These are phyloP conservation scores for Penicillium vulpinum DNA, from an alignment of 2,329 filamentous ascomycete species.

Conservation along the genomic window DNA sequence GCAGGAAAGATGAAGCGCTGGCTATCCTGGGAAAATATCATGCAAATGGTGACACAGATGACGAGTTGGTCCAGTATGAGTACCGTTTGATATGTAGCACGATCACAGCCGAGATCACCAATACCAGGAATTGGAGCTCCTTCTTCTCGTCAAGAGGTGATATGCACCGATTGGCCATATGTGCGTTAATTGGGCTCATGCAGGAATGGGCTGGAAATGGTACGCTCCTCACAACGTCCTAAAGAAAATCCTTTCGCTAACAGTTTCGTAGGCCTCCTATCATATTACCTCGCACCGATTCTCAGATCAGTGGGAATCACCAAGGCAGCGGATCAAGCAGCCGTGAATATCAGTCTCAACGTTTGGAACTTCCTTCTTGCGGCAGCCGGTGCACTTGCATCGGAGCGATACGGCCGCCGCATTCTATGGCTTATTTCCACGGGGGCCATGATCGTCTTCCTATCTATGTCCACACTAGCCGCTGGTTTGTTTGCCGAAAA, in stretches of 20 bases:
- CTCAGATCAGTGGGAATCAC: slow-evolving; percentile 34
- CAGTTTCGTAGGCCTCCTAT: slow-evolving; percentile 23
- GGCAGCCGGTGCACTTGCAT: slow-evolving; percentile 20
- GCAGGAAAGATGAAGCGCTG: slow-evolving; percentile 57
- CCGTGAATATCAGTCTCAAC: slow-evolving; percentile 27
- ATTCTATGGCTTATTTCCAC: slow-evolving; percentile 24
- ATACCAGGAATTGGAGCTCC: slow-evolving; percentile 14
- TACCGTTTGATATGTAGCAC: slow-evolving; percentile 22
- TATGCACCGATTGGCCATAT: slow-evolving; percentile 18
- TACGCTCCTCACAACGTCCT: background rate
- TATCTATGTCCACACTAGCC: slow-evolving; percentile 24
- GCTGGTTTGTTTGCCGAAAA: slow-evolving; percentile 25
- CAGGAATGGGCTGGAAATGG: slow-evolving; percentile 25
- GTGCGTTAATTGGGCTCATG: slow-evolving; percentile 22
- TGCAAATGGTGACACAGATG: slow-evolving; percentile 48
- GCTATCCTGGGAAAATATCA: slow-evolving; percentile 60
- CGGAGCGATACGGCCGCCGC: slow-evolving; percentile 25
- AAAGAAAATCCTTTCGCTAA: background rate
- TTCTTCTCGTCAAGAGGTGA: slow-evolving; percentile 20
- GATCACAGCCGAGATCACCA: slow-evolving; percentile 15
- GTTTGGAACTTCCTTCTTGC: slow-evolving; percentile 26
- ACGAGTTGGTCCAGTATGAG: slow-evolving; percentile 23
- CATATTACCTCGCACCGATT: slow-evolving; percentile 41
- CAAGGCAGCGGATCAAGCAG: slow-evolving; percentile 27
- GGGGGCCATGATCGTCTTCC: slow-evolving; percentile 23